Base-by-base conservation (phyloP, 768 basidiomycete species). In the Rhodotorula taiwanensis region DNA sequence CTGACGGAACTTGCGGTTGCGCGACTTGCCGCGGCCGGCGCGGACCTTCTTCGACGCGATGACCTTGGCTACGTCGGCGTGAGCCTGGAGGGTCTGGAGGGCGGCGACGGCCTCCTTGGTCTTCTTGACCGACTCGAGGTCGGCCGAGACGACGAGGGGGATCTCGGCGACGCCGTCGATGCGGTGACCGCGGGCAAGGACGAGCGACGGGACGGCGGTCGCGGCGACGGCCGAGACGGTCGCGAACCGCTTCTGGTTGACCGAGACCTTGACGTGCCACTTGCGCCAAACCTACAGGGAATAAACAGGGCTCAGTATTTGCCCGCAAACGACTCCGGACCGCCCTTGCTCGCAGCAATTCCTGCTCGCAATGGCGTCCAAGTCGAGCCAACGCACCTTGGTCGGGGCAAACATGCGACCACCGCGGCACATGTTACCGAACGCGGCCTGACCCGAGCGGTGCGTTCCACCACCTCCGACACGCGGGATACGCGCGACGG, bases 381-480 rank as follows among this genome's bases (percentile, higher is more conserved):
- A n/a, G n/a, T n/a, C n/a, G n/a, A n/a, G n/a, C n/a, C n/a, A n/a
- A n/a, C n/a, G n/a, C n/a, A n/a, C 89, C 83, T 95, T 97, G 80
- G 94, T 98, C 23, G 95, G 95, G 33, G 94, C 94, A 79, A 99
- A 98, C 95, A 99, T 98, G 76, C 95, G 91, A 81, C 95, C 95
- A 76, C 95, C 94, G 79, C 95, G 89, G 83, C 94, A 98, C 95
- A 99, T 98, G 87, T 98, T 98, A 75, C 95, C 95, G 80, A 98
- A 98, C 36, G 95, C 95, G 77, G 90, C 95, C 87, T 94, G 59
- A 65, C 95, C 95, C 60, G 95, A 93, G 72, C 95, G 88, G 81
- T 94, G 90, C 72, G 95, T 98, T 78, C 95, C 95, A 76, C 89
- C 88, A 76, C 95, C 95, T 76, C 90, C 90, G 69, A 99, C 94